Conservation (phyloP, 805 yeast genomes). For the Candida khao-thaluensis region DNA sequence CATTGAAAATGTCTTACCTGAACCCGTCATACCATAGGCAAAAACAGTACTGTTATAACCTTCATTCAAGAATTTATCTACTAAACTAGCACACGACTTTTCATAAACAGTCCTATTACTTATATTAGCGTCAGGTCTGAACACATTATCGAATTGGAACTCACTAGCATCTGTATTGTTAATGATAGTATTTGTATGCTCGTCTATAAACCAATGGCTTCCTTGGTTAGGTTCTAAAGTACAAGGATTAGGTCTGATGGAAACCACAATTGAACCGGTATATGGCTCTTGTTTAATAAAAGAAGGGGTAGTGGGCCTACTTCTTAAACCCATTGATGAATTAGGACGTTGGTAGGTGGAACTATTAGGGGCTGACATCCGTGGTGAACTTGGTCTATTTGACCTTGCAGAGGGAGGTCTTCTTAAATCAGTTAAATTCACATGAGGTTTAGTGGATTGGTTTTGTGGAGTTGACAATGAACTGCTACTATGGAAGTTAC, state of each 20-base stretch:
- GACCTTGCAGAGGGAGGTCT: slow-evolving; percentile 33
- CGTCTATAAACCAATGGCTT: slow-evolving; percentile 47
- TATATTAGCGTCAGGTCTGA: slow-evolving; percentile 44
- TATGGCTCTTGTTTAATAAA: slow-evolving; percentile 41
- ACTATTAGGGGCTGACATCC: slow-evolving; percentile 5
- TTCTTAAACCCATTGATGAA: slow-evolving; percentile 29
- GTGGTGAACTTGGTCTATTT: slow-evolving; percentile 9
- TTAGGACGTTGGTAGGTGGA: slow-evolving; percentile 15
- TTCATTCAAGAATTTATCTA: slow-evolving; percentile 52
- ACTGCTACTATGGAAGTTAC: slow-evolving; percentile 9
- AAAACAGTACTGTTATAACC: slow-evolving; percentile 88
- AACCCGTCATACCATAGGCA: slow-evolving; percentile 94
- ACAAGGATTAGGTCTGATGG: slow-evolving; percentile 74
- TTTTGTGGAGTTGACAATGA: slow-evolving; percentile 14
- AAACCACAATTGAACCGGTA: slow-evolving; percentile 71
- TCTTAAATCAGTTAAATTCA: slow-evolving; percentile 14
- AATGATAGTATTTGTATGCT: slow-evolving; percentile 37
- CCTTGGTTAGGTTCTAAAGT: slow-evolving; percentile 32
- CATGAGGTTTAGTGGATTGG: slow-evolving; percentile 19
- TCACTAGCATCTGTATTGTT: slow-evolving; percentile 55
- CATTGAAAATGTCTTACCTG: slow-evolving; percentile 89
- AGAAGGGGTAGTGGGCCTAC: slow-evolving; percentile 40
- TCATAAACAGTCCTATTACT: slow-evolving; percentile 63
- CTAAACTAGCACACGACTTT: slow-evolving; percentile 50
- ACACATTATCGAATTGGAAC: slow-evolving; percentile 78